These are phyloP conservation scores for Marasmius sp. DNA, from an alignment of 1,284 basidiomycete genomes.

Conservation along the genomic window DNA sequence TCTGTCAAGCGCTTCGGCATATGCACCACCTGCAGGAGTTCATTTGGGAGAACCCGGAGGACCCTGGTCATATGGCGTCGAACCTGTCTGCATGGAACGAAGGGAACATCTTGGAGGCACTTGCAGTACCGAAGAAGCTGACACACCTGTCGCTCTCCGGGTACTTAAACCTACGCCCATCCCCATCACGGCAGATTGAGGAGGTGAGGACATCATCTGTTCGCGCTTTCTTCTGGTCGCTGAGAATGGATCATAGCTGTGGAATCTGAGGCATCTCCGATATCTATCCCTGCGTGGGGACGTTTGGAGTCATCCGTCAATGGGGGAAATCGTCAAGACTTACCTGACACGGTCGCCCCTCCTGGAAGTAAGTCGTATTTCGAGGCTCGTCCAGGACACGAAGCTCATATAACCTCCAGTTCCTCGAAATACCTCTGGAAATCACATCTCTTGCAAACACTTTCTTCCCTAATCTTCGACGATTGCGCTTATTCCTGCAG, in stretches of 20 bases:
- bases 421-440: conserved; percentile 43
- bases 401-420: conserved; percentile 19
- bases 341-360: conserved; percentile 35
- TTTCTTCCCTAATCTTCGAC: conserved; percentile 38
- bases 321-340: conserved; percentile 30
- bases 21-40: conserved; percentile 40
- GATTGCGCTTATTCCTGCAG: conserved; percentile 34
- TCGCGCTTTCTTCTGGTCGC: background rate
- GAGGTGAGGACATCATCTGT: conserved; percentile 15
- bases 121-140: background rate
- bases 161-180: background rate
- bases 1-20: conserved; percentile 37
- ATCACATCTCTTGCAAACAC: conserved; percentile 33
- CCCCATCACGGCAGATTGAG: conserved; percentile 1
- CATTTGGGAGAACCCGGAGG: conserved; percentile 29
- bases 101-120: conserved; percentile 25
- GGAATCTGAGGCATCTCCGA: conserved; percentile 38
- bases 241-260: conserved; percentile 28
- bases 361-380: conserved; percentile 32
- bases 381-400: background rate
- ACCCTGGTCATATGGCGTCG: background rate
- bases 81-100: conserved; percentile 10
- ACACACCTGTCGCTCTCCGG: background rate
- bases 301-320: conserved; percentile 34
- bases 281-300: conserved; percentile 37